Base-by-base conservation (phyloP, 148 eudicot species). In the Spergularia marina region DNA sequence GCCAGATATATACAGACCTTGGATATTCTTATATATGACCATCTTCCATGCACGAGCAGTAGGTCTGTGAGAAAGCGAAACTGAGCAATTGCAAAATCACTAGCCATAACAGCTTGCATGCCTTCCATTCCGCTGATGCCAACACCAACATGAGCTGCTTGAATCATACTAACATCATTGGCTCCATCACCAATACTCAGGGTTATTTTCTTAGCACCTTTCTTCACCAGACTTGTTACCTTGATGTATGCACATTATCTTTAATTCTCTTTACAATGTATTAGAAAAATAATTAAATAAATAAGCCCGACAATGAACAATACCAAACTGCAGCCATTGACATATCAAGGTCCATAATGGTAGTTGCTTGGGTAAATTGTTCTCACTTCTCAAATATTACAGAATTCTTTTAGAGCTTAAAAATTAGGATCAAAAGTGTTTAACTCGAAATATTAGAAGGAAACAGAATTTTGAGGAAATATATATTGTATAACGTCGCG, bases 81-180 rank as follows among this genome's bases (percentile, higher is more conserved):
- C 84, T 94, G 98, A 59, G 96, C 98, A 77, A 94, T 94, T 75
- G 98, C 98, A 77, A 94, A 94, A 85, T 94, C 98, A 80, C 97
- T 92, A 63, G 98, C 98, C 98, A 94, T 91, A 60, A 94, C 98
- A 14, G 98, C 98, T 80, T 94, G 98, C 98, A 94, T 94, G 75
- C 98, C 98, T 87, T 94, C 98, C 81, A 87, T 61, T 53, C 98
- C 98, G 85, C 98, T 94, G 71, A 94, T 94, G 66, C 98, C 98
- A 68, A 94, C 96, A 70, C 98, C 98, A 74, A 94, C 96, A 88
- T 94, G 98, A 80, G 98, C 98, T 6, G 98, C 98, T 85, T 94
- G 98, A 79, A 94, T 94, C 98, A 86, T 90, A 72, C 94, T 92
- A 44, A 90, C 97, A 83, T 92, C 96, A 74, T 92, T 90, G 66